A percentile compares a stretch with the other conserved stretches of the same genome.
Evolutionary conservation across 2,329 filamentous ascomycete genomes (phyloP).

Genomic region (Penicillium sp.): DNA sequence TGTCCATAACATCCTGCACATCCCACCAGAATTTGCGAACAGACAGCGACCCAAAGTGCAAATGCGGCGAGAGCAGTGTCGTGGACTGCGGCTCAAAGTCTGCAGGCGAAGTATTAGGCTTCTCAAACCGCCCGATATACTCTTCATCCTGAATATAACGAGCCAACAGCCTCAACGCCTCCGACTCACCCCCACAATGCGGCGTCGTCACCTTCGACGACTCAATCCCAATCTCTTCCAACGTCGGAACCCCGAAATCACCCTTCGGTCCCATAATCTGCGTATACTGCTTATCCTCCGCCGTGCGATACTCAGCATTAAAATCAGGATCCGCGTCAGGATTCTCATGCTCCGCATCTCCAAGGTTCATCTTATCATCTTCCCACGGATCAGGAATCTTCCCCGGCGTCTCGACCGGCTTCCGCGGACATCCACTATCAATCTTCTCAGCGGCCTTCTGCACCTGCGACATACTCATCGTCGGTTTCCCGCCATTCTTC

Average conservation of each 20-base stretch:
- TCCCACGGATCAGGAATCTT: conserved; percentile 54
- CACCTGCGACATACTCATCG: conserved; percentile 67
- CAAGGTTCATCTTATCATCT: conserved; percentile 52
- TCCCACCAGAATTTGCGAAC: conserved; percentile 68
- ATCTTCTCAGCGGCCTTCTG: conserved; percentile 58
- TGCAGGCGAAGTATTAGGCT: conserved; percentile 68
- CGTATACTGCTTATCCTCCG: conserved; percentile 53
- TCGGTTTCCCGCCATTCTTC: conserved; percentile 61
- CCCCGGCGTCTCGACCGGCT: conserved; percentile 56
- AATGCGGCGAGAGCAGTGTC: conserved; percentile 64
- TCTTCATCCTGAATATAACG: conserved; percentile 56
- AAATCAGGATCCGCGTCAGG: conserved; percentile 53
- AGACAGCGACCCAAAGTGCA: conserved; percentile 70
- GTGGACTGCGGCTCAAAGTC: conserved; percentile 67
- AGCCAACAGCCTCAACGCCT: conserved; percentile 55
- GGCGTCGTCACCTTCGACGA: conserved; percentile 53
- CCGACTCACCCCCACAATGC: conserved; percentile 64
- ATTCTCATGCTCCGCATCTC: conserved; percentile 51
- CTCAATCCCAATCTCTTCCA: conserved; percentile 64
- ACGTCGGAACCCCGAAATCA: conserved; percentile 64
- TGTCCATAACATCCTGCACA: conserved; percentile 56
- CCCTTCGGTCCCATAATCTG: conserved; percentile 60
- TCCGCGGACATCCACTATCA: conserved; percentile 50
- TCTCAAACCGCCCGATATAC: conserved; percentile 68
- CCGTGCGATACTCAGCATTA: conserved; percentile 52